These are phyloP conservation scores for Endoconidiophora laricicola DNA, from an alignment of 2,329 filamentous ascomycete species.

Conservation along the genomic window DNA sequence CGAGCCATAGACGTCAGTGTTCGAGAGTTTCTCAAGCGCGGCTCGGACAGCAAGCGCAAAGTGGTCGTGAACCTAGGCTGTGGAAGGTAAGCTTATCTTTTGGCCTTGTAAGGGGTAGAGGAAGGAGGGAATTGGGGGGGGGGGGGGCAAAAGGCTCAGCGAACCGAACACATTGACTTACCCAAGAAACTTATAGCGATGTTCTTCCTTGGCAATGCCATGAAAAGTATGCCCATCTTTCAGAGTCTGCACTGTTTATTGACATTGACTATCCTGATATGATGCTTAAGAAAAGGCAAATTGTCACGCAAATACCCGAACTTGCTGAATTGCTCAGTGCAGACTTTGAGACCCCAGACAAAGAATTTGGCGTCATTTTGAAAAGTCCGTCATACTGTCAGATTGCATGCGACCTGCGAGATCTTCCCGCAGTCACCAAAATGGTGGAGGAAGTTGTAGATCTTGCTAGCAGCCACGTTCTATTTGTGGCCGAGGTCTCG, in stretches of 20 bases:
- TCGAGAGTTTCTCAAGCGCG: constrained; percentile 48
- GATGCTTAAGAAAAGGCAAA: constrained; percentile 54
- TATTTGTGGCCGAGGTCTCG: constrained; percentile 82
- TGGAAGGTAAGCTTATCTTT: constrained; percentile 51
- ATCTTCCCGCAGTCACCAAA: constrained; percentile 43
- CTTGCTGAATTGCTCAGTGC: constrained; percentile 27
- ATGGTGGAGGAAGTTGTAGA: constrained; percentile 43
- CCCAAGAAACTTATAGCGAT: constrained; percentile 39
- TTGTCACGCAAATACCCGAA: constrained; percentile 47
- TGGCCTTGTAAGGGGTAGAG: no score
- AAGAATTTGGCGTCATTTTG: constrained; percentile 32
- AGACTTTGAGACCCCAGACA: constrained; percentile 19
- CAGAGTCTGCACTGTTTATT: constrained; percentile 48
- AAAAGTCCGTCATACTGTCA: constrained; percentile 58
- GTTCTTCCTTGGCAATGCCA: constrained; percentile 75
- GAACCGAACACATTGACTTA: constrained; percentile 3
- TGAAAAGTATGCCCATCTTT: constrained; percentile 43
- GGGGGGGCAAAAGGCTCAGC: no score
- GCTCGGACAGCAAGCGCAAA: constrained; percentile 35
- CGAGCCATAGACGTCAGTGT: constrained; percentile 64
- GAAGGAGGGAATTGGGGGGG: no score
- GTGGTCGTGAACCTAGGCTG: constrained; percentile 74
- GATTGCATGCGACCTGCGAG: constrained; percentile 63
- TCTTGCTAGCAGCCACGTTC: constrained; percentile 40
- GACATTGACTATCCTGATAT: constrained; percentile 77